Conservation (phyloP, 148 eudicot species). For the Polygonum aviculare region DNA sequence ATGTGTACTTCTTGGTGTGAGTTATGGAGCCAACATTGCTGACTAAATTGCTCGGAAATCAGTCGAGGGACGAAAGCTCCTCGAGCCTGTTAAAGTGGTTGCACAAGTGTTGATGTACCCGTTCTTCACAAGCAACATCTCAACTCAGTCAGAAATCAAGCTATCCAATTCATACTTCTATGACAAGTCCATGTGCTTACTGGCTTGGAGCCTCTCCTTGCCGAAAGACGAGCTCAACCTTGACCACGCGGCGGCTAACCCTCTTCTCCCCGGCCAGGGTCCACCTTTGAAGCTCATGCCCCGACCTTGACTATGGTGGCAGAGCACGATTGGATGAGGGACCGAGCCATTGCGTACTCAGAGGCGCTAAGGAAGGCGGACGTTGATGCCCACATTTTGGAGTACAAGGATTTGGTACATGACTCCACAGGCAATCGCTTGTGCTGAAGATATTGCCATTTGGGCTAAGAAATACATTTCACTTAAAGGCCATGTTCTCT, state of each 20-base stretch:
- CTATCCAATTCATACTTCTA: slow-evolving; percentile 85
- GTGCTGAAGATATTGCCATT: slow-evolving; percentile 88
- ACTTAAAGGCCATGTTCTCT: slow-evolving; percentile 86
- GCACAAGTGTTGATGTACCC: slow-evolving; percentile 95
- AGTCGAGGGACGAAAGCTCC: slow-evolving; percentile 53
- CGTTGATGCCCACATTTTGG: slow-evolving; percentile 80
- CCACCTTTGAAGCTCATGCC: slow-evolving; percentile 90
- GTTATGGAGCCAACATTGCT: slow-evolving; percentile 86
- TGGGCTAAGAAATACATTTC: slow-evolving; percentile 94
- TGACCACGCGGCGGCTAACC: slow-evolving; percentile 94
- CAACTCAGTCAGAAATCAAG: slow-evolving; percentile 85
- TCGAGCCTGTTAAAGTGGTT: slow-evolving; percentile 81
- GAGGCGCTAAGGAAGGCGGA: slow-evolving; percentile 73
- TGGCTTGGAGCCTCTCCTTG: slow-evolving; percentile 83
- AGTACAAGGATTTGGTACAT: slow-evolving; percentile 91
- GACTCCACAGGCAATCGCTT: slow-evolving; percentile 91
- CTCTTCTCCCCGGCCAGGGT: slow-evolving; percentile 46
- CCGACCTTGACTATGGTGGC: slow-evolving; percentile 77
- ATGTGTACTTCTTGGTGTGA: slow-evolving; percentile 89
- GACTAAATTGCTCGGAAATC: slow-evolving; percentile 81
- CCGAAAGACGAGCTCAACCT: slow-evolving; percentile 73
- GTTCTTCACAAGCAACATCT: slow-evolving; percentile 77
- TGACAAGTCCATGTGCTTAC: slow-evolving; percentile 82
- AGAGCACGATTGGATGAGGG: slow-evolving; percentile 96
- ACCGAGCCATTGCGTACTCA: too few species aligned